Conservation (phyloP, 2,329 filamentous ascomycete genomes). For the Colletotrichum eleusines region DNA sequence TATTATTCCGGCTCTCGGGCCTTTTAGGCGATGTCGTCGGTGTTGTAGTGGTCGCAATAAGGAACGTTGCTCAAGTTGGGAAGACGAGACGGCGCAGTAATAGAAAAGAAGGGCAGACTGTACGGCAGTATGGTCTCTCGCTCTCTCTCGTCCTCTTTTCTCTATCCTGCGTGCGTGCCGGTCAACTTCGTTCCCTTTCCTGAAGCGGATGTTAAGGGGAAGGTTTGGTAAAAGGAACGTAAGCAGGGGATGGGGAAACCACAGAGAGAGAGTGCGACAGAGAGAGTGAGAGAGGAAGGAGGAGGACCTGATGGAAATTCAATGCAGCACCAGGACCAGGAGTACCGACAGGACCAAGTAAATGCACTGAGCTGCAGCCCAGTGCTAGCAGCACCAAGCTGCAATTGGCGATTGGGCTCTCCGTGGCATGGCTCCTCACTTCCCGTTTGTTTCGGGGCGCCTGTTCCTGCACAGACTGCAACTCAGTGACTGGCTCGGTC, state of each 20-base stretch:
- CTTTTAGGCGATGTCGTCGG: constrained; percentile 8
- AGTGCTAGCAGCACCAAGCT: neutral
- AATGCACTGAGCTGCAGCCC: constrained; percentile 23
- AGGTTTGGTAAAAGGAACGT: constrained; percentile 13
- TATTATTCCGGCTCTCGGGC: constrained; percentile 34
- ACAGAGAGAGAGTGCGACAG: constrained; percentile 15
- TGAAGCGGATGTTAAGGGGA: constrained; percentile 24
- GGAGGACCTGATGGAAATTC: constrained; percentile 11
- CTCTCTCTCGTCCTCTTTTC: neutral
- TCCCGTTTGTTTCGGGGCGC: constrained; percentile 34
- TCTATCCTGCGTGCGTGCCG: constrained; percentile 14
- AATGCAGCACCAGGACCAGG: constrained; percentile 21
- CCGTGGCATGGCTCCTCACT: constrained; percentile 2
- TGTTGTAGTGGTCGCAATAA: constrained; percentile 8
- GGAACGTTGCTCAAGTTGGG: constrained; percentile 15
- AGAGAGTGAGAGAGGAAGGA: neutral
- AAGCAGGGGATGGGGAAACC: constrained; percentile 17
- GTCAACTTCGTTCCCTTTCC: constrained; percentile 31
- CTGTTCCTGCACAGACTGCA: constrained; percentile 37
- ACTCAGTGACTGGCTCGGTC: constrained; percentile 25
- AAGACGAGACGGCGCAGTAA: neutral
- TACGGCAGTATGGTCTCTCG: neutral
- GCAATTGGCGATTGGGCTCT: constrained; percentile 5
- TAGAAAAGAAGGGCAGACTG: constrained; percentile 7
- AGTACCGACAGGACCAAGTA: constrained; percentile 24